Evolutionary conservation across 1,284 basidiomycete genomes (phyloP).

Genomic region (Fomitopsis schrenkii): DNA sequence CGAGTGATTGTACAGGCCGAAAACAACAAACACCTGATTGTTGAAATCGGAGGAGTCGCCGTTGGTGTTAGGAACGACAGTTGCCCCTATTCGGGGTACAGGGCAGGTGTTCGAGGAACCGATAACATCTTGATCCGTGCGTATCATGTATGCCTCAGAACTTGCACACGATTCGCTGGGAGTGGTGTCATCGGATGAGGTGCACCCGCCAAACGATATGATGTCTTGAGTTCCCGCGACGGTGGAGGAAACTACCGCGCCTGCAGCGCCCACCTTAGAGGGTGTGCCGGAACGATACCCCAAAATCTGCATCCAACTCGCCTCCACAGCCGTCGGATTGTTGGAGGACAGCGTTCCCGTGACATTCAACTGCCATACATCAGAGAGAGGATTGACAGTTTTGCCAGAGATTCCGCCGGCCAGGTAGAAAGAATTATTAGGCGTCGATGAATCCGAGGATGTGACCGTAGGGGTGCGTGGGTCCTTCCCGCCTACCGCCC

Average conservation of each 20-base stretch:
- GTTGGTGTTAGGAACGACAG: conserved; percentile 60
- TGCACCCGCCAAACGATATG: conserved; percentile 62
- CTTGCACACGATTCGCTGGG: conserved; percentile 48
- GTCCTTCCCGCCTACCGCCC: conserved; percentile 70
- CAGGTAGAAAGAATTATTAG: conserved; percentile 66
- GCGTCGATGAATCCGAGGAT: conserved; percentile 41
- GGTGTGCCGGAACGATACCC: conserved; percentile 32
- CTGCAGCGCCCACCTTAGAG: conserved; percentile 51
- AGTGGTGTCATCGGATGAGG: conserved; percentile 21
- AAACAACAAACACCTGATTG: conserved; percentile 62
- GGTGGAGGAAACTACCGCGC: conserved; percentile 27
- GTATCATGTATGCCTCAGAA: conserved; percentile 52
- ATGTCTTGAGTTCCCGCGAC: conserved; percentile 26
- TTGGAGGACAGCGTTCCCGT: conserved; percentile 71
- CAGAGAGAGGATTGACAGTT: conserved; percentile 44
- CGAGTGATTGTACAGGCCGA: conserved; percentile 60
- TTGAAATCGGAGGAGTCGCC: conserved; percentile 48
- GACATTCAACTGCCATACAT: conserved; percentile 64
- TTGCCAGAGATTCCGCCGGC: conserved; percentile 58
- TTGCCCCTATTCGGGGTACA: conserved; percentile 62
- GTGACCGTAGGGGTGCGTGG: conserved; percentile 36
- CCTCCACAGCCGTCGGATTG: conserved; percentile 43
- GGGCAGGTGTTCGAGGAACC: conserved; percentile 50
- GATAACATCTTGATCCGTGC: conserved; percentile 33
- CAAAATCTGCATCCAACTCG: conserved; percentile 52